Conservation (phyloP, 306 rosid species). For the Citrullus mucosospermus region DNA sequence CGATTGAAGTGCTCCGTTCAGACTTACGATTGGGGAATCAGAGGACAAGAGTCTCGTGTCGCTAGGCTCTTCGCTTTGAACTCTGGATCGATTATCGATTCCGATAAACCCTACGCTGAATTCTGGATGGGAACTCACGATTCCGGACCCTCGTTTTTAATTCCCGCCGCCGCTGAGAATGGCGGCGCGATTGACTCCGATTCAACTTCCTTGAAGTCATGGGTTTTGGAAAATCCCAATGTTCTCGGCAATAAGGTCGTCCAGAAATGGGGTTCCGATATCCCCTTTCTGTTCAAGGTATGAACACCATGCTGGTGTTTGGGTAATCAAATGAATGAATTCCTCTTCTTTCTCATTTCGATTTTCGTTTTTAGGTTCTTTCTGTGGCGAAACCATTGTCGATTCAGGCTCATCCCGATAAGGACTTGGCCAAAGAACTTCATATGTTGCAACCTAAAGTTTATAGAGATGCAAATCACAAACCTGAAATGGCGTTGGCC, state of each 20-base stretch:
- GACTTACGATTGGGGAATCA: constrained; percentile 81
- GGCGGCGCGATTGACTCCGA: constrained; percentile 13
- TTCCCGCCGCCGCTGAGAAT: background rate
- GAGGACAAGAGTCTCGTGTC: constrained; percentile 43
- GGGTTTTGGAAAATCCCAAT: constrained; percentile 58
- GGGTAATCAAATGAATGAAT: background rate
- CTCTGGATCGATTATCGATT: constrained; percentile 33
- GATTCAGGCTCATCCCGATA: constrained; percentile 95
- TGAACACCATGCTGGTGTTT: background rate
- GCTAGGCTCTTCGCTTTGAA: constrained; percentile 50
- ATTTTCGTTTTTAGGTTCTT: constrained; percentile 41
- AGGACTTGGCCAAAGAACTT: constrained; percentile 66
- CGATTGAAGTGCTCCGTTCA: constrained; percentile 55
- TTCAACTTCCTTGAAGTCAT: constrained; percentile 39
- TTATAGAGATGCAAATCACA: constrained; percentile 87
- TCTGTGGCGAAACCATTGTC: constrained; percentile 85
- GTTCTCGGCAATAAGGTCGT: constrained; percentile 58
- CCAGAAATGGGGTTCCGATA: constrained; percentile 67
- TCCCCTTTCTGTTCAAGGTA: constrained; percentile 91
- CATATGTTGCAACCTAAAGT: constrained; percentile 56
- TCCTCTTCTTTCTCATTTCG: background rate
- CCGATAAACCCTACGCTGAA: constrained; percentile 64
- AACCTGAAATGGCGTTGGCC: constrained; percentile 97
- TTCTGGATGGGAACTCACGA: constrained; percentile 94
- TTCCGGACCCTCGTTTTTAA: constrained; percentile 71